These are phyloP conservation scores for Grigorovia yakushimaensis DNA, from an alignment of 805 yeast genomes.

Conservation along the genomic window DNA sequence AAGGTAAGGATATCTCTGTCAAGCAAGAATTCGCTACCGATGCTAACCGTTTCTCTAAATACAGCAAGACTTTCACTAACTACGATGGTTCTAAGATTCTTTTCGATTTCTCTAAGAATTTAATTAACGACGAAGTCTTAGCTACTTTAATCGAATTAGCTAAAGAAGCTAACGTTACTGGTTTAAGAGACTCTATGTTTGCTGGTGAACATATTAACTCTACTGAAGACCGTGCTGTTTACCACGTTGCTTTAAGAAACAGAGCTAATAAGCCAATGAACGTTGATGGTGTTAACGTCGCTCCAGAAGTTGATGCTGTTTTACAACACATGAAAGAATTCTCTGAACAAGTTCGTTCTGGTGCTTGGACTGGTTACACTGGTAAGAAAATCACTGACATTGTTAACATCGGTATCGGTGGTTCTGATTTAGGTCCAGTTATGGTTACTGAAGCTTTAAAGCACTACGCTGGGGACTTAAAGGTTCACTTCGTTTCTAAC, in stretches of 20 bases:
- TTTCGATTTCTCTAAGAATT: slow-evolving; percentile 92
- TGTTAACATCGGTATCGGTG: slow-evolving; percentile 98
- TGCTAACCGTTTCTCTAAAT: slow-evolving; percentile 63
- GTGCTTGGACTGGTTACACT: slow-evolving; percentile 94
- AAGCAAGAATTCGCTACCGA: slow-evolving; percentile 71
- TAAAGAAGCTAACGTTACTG: slow-evolving; percentile 79
- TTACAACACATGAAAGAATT: slow-evolving; percentile 95
- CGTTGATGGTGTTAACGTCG: slow-evolving; percentile 84
- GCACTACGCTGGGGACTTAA: slow-evolving; percentile 68
- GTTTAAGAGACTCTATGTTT: slow-evolving; percentile 84
- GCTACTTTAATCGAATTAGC: slow-evolving; percentile 65
- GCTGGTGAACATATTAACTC: slow-evolving; percentile 87
- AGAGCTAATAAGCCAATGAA: slow-evolving; percentile 72
- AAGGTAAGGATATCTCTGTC: slow-evolving; percentile 64
- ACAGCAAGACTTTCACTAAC: slow-evolving; percentile 69
- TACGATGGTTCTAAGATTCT: slow-evolving; percentile 80
- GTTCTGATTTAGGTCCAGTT: slow-evolving; percentile 97
- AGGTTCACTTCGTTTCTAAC: slow-evolving; percentile 91
- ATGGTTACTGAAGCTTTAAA: slow-evolving; percentile 98
- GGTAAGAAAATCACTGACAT: slow-evolving; percentile 89
- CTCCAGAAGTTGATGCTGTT: slow-evolving; percentile 85
- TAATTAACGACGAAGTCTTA: slow-evolving; percentile 78
- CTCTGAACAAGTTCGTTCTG: slow-evolving; percentile 81
- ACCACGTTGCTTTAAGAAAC: slow-evolving; percentile 94
- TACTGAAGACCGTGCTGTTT: slow-evolving; percentile 96